Conservation (phyloP, 768 basidiomycete species). For the Pisolithus albus region DNA sequence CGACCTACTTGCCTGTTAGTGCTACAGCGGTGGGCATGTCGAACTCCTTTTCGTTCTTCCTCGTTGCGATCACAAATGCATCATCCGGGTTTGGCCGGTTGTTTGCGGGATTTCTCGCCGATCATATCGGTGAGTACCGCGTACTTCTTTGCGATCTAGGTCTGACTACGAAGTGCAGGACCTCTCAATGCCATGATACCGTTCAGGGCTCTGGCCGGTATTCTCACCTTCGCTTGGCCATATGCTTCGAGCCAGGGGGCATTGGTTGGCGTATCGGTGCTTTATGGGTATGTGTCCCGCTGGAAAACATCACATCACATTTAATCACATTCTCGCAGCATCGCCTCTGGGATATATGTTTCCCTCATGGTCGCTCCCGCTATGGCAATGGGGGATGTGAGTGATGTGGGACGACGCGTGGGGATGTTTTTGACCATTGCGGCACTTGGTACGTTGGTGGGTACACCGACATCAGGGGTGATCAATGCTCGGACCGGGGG, state of each 20-base stretch:
- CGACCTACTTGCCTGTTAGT: constrained; percentile 55
- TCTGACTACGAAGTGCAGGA: constrained; percentile 32
- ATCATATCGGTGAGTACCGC: constrained; percentile 38
- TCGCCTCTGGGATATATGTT: no score
- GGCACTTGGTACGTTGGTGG: no score
- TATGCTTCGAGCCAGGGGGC: constrained; percentile 39
- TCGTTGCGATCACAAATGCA: constrained; percentile 63
- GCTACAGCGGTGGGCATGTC: constrained; percentile 29
- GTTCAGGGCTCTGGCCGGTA: constrained; percentile 46
- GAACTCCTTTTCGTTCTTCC: constrained; percentile 50
- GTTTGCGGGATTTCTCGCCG: constrained; percentile 44
- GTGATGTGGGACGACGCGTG: no score
- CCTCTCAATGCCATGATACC: constrained; percentile 64
- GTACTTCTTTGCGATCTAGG: neutral
- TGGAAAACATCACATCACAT: no score
- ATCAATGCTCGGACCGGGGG: no score
- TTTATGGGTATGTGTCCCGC: constrained; percentile 51
- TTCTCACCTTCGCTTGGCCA: constrained; percentile 68
- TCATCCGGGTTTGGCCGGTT: constrained; percentile 58
- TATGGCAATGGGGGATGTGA: no score
- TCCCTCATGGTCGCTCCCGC: no score
- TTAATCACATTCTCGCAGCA: no score
- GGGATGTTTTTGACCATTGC: no score
- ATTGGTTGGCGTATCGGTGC: constrained; percentile 46
- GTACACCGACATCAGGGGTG: no score